Evolutionary conservation across 2,329 filamentous ascomycete genomes (phyloP), one percentile per base, ranked within the genome.

Genomic region (Fusarium sp.): DNA sequence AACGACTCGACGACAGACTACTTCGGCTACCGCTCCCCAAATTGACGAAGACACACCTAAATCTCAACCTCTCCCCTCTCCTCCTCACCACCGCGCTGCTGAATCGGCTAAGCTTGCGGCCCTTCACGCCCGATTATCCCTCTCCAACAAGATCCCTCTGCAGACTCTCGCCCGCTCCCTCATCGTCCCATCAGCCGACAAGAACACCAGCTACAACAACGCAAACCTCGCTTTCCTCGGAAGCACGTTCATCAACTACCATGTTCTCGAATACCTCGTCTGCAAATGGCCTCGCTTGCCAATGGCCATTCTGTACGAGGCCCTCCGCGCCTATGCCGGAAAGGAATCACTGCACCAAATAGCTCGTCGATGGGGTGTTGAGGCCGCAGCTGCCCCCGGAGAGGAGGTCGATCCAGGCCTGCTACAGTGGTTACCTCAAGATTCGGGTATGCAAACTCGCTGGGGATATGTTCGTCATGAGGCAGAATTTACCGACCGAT

Each of bases 241-340:
- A 69, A 87, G 90, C 75, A 90, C 94, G 72, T 86, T 99, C 72
- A 88, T 98, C 74, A 90, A 91, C 80, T 97, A 96, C 84, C 94
- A 98, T 80, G 91, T 93, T 67, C 88, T 92, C 76, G 96, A 99
- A 85, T 91, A 91, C 82, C 88, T 99, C 70, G 84, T 98, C 73
- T 94, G 91, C 84, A 92, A 90, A 77, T 98, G 94, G 82, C 96
- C 96, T 16, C 94, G 96, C 52, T 87, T 99, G 58, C 96, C 96
- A 57, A 92, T 96, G 87, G 82, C 87, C n/a, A 91, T 99, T 60
- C 84, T 97, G 55, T 97, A 94, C 82, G 90, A 94, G 56, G 92
- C 94, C 32, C 91, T 97, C 84, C 91, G 92, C 76, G 94, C 93
- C 48, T 98, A 94, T 79, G 87, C 91, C 48, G 96, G 96, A 7